A percentile compares a stretch with the other conserved stretches of the same genome.
phyloP scores from a whole-genome alignment of 2,329 filamentous ascomycete species.

The Alternaria sp. region DNA sequence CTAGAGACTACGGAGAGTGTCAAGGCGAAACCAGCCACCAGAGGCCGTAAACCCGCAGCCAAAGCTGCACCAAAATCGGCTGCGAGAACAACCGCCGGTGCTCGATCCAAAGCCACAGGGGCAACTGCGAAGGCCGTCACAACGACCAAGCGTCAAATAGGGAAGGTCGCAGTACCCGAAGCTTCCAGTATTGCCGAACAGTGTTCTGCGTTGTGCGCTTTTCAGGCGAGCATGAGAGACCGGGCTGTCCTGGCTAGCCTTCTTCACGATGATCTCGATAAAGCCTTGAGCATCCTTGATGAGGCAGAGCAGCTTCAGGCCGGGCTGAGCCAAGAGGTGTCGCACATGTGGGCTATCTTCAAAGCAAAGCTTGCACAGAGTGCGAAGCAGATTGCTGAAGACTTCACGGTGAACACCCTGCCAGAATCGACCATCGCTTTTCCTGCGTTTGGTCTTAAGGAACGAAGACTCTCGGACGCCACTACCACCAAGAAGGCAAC shows the following conservation, averaged over 20 bases:
- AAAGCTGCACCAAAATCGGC: slow-evolving; percentile 20
- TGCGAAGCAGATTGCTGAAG: slow-evolving; percentile 73
- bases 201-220: slow-evolving; percentile 47
- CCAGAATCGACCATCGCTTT: slow-evolving; percentile 93
- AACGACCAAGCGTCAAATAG: slow-evolving; percentile 18
- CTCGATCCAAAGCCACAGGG: slow-evolving; percentile 21
- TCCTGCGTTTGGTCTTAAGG: slow-evolving; percentile 64
- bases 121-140: slow-evolving; percentile 21
- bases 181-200: slow-evolving; percentile 34
- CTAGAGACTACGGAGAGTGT: slow-evolving; percentile 32
- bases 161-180: slow-evolving; percentile 4
- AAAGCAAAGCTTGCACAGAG: slow-evolving; percentile 72
- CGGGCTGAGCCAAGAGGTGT: slow-evolving; percentile 51
- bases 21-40: slow-evolving; percentile 19
- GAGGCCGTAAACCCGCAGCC: slow-evolving; percentile 29
- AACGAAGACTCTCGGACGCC: slow-evolving; percentile 35
- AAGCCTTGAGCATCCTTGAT: slow-evolving; percentile 35
- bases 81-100: slow-evolving; percentile 17
- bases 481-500: slow-evolving; percentile 17
- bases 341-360: slow-evolving; percentile 67
- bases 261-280: slow-evolving; percentile 38
- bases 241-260: slow-evolving; percentile 57
- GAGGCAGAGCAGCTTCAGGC: slow-evolving; percentile 31
- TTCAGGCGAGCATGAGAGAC: slow-evolving; percentile 58
- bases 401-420: slow-evolving; percentile 86